These are phyloP conservation scores for Centella asiatica DNA, from an alignment of 129 eudicot genomes.

Conservation along the genomic window DNA sequence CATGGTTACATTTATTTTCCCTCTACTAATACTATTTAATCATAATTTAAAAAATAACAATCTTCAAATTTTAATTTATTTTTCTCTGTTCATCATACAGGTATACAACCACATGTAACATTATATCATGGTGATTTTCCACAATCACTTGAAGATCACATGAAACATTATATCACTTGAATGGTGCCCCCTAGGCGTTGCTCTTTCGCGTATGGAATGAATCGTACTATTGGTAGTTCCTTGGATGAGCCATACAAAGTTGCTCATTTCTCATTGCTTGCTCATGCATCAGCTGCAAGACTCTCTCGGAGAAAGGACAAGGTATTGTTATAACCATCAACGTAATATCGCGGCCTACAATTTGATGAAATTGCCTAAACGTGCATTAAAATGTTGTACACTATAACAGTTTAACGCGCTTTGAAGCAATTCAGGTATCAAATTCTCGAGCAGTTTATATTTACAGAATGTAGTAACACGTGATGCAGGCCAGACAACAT, in stretches of 20 bases:
- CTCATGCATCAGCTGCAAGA: slow-evolving; percentile 33
- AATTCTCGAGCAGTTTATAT: no score
- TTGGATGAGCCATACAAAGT: slow-evolving; percentile 24
- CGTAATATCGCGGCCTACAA: no score
- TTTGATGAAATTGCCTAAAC: no score
- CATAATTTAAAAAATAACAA: no score
- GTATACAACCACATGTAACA: slow-evolving; percentile 41
- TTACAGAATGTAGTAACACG: background rate
- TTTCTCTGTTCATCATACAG: background rate
- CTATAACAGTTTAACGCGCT: no score
- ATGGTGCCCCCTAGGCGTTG: slow-evolving; percentile 20
- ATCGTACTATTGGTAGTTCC: slow-evolving; percentile 18
- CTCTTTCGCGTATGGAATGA: slow-evolving; percentile 7
- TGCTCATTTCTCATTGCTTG: slow-evolving; percentile 26
- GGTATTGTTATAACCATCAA: slow-evolving; percentile 16
- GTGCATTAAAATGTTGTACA: no score
- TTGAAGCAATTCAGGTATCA: no score
- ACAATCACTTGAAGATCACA: slow-evolving; percentile 33
- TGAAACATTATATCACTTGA: slow-evolving; percentile 24
- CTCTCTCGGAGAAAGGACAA: slow-evolving; percentile 27
- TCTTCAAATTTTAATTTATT: background rate
- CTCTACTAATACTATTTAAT: background rate
- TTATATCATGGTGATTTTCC: slow-evolving; percentile 29
- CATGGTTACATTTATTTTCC: slow-evolving; percentile 14
- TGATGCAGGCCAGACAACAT: slow-evolving; percentile 33